Conservation (phyloP, 2,329 filamentous ascomycete species). For the Microdochium trichocladiopsis region DNA sequence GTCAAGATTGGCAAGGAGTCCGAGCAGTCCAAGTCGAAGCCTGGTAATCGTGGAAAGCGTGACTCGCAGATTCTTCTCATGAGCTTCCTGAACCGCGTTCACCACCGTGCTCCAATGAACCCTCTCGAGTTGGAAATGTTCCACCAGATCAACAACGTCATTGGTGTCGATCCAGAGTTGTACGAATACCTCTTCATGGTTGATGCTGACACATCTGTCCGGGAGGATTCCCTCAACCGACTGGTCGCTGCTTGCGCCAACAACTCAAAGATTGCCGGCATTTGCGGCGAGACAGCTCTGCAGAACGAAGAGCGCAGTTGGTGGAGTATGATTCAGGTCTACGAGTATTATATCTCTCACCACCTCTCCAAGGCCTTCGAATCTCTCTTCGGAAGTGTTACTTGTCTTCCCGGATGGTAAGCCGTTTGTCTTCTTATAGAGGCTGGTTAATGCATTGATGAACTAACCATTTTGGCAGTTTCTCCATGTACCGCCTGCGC, state of each 20-base stretch:
- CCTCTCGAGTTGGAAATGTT: slow-evolving; percentile 97
- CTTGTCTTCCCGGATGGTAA: slow-evolving; percentile 97
- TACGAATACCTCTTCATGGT: slow-evolving; percentile 98
- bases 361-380: slow-evolving; percentile 96
- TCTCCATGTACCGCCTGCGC: slow-evolving; percentile 96
- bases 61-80: slow-evolving; percentile 94
- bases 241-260: slow-evolving; percentile 89
- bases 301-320: slow-evolving; percentile 92
- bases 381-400: slow-evolving; percentile 94
- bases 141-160: slow-evolving; percentile 98
- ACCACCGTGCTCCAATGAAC: slow-evolving; percentile 89
- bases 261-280: slow-evolving; percentile 92
- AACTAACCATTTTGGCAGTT: slow-evolving; percentile 51
- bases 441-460: no score
- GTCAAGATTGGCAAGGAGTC: slow-evolving; percentile 98
- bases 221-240: slow-evolving; percentile 85
- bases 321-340: slow-evolving; percentile 99
- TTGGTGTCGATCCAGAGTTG: slow-evolving; percentile 92
- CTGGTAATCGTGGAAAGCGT: slow-evolving; percentile 96
- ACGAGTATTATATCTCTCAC: slow-evolving; percentile 99
- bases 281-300: slow-evolving; percentile 93
- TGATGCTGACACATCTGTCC: slow-evolving; percentile 92
- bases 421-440: slow-evolving; percentile 25
- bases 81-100: slow-evolving; percentile 96
- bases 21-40: slow-evolving; percentile 84